A percentile compares a stretch with the other conserved stretches of the same genome.
Conservation (phyloP, 2,329 filamentous ascomycete species). For the Diaporthe velutina region DNA sequence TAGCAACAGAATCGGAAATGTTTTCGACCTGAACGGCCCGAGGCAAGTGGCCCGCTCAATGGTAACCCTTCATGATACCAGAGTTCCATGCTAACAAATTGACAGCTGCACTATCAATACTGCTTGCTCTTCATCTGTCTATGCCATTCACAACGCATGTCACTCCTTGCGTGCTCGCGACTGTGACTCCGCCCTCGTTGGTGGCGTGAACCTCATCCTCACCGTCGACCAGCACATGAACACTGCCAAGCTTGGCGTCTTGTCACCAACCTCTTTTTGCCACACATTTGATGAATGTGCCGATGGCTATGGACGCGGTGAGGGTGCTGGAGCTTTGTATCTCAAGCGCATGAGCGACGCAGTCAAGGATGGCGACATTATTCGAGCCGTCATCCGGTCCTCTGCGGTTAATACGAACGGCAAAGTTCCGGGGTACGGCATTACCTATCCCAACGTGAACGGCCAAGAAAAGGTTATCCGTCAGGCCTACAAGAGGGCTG, state of each 20-base stretch:
- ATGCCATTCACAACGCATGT: conserved; percentile 44
- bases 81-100: neutral
- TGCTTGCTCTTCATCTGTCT: conserved; percentile 53
- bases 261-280: conserved; percentile 51
- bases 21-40: conserved; percentile 53
- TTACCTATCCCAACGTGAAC: conserved; percentile 45
- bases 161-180: conserved; percentile 55
- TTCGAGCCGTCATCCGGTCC: conserved; percentile 54
- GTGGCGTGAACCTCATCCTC: conserved; percentile 50
- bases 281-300: conserved; percentile 48
- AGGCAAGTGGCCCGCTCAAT: conserved; percentile 36
- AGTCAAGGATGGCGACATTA: conserved; percentile 58
- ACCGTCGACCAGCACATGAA: conserved; percentile 46
- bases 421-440: conserved; percentile 47
- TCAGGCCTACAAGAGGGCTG: conserved; percentile 59
- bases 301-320: conserved; percentile 66
- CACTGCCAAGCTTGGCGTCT: conserved; percentile 48
- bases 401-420: conserved; percentile 57
- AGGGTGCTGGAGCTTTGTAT: conserved; percentile 58
- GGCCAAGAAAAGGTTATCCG: conserved; percentile 53
- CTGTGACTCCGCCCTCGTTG: conserved; percentile 46
- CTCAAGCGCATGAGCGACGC: conserved; percentile 63
- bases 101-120: conserved; percentile 47
- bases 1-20: conserved; percentile 53
- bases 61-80: too few relatives aligned